Evolutionary conservation across 768 basidiomycete genomes (phyloP).

Genomic region (Pholiota molesta): DNA sequence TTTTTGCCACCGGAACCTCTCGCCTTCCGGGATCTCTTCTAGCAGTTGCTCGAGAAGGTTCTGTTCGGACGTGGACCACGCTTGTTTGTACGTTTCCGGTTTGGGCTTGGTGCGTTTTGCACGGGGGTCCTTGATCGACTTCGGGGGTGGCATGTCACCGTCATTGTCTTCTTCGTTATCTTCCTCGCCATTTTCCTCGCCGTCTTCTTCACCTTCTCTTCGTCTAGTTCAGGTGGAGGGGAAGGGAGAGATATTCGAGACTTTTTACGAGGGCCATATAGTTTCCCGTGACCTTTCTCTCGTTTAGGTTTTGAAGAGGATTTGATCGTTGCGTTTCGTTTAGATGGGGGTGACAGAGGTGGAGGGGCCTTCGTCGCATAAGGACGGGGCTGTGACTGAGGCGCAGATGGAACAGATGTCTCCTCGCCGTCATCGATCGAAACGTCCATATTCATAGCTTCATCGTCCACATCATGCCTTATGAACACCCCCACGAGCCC

Average conservation of each 20-base stretch:
- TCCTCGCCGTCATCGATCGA: constrained; percentile 34
- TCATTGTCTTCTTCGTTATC: neutral
- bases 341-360: neutral
- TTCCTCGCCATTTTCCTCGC: neutral
- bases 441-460: constrained; percentile 64
- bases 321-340: neutral
- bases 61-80: constrained; percentile 79
- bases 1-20: constrained; percentile 81
- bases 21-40: constrained; percentile 76
- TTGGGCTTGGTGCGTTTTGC: constrained; percentile 39
- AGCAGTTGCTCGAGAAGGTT: constrained; percentile 74
- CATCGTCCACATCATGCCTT: constrained; percentile 59
- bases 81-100: constrained; percentile 81
- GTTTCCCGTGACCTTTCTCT: neutral
- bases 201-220: neutral
- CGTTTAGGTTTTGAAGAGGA: neutral
- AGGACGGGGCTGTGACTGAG: neutral
- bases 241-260: neutral
- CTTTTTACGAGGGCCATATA: constrained; percentile 12
- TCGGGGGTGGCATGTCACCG: neutral
- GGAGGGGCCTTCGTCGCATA: constrained; percentile 1
- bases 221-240: neutral
- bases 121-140: constrained; percentile 10
- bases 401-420: neutral
- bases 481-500: constrained; percentile 48